These are phyloP conservation scores for Ustulina deusta DNA, from an alignment of 2,329 filamentous ascomycete genomes.

Conservation along the genomic window DNA sequence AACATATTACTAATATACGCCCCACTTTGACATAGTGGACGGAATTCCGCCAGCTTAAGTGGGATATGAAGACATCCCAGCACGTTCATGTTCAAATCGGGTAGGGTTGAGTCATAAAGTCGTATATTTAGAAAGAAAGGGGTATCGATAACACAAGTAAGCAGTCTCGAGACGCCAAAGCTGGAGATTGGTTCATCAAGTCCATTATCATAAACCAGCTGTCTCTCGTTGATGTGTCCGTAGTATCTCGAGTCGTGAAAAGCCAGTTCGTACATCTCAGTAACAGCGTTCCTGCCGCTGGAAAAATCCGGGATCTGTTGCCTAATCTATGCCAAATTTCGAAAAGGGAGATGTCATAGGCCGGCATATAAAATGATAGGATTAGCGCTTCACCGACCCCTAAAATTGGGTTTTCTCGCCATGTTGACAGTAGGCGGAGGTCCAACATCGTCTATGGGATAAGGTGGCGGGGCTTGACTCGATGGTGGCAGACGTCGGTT, in stretches of 20 bases:
- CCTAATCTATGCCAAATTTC: constrained; percentile 28
- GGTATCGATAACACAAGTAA: constrained; percentile 39
- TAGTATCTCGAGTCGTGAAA: constrained; percentile 23
- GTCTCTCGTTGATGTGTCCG: constrained; percentile 24
- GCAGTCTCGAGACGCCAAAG: constrained; percentile 6
- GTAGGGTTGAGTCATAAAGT: constrained; percentile 25
- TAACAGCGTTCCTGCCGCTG: constrained; percentile 3
- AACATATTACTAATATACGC: background rate
- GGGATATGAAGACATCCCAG: constrained; percentile 6
- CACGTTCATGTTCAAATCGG: constrained; percentile 19
- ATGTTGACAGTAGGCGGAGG: constrained; percentile 88
- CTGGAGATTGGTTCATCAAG: constrained; percentile 18
- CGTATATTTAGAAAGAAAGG: constrained; percentile 30
- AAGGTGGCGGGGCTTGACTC: constrained; percentile 68
- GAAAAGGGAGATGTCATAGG: background rate
- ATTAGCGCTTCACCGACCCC: constrained; percentile 56
- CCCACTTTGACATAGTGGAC: constrained; percentile 8
- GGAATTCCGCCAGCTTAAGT: constrained; percentile 27
- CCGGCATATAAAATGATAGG: background rate
- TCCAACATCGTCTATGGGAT: constrained; percentile 81
- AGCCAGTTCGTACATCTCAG: constrained; percentile 17
- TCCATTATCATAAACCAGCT: constrained; percentile 23
- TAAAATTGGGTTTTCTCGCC: constrained; percentile 84
- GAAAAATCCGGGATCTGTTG: constrained; percentile 17
- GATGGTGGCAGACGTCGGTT: constrained; percentile 51